Evolutionary conservation across 2,329 filamentous ascomycete species (phyloP).

Genomic region (Trichoderma oligosporum): DNA sequence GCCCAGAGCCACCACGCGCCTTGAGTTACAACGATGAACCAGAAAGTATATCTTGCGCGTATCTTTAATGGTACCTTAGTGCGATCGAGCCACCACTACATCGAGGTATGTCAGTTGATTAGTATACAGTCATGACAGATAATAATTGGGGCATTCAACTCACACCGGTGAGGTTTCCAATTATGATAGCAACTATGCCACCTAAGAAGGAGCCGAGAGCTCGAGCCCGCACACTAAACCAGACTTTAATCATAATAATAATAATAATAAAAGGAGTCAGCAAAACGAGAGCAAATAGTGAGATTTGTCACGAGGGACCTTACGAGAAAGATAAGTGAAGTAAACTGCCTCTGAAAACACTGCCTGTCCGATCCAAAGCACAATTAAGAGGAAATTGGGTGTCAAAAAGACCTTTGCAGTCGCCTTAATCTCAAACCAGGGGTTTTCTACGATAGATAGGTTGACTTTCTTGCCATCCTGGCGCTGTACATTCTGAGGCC

Average conservation of each 20-base stretch:
- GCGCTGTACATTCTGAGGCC: conserved; percentile 59
- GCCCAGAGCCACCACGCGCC: conserved; percentile 72
- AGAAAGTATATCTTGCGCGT: conserved; percentile 54
- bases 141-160: conserved; percentile 21
- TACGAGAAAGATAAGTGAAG: conserved; percentile 57
- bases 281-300: background rate
- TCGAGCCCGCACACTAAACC: conserved; percentile 66
- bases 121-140: conserved; percentile 17
- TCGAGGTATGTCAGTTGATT: conserved; percentile 1
- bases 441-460: conserved; percentile 53
- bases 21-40: conserved; percentile 52
- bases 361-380: conserved; percentile 66
- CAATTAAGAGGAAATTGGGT: conserved; percentile 59
- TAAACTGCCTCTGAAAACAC: conserved; percentile 70
- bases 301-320: background rate
- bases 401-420: conserved; percentile 58
- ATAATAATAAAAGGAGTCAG: background rate
- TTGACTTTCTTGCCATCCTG: conserved; percentile 61
- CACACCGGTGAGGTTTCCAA: conserved; percentile 63
- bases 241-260: conserved; percentile 40
- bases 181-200: conserved; percentile 61
- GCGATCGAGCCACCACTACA: conserved; percentile 55
- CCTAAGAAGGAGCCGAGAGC: conserved; percentile 69
- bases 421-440: conserved; percentile 56
- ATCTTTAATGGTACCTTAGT: conserved; percentile 50